phyloP scores from a whole-genome alignment of 2,329 filamentous ascomycete species.

The Scortechinia acanthostroma region DNA sequence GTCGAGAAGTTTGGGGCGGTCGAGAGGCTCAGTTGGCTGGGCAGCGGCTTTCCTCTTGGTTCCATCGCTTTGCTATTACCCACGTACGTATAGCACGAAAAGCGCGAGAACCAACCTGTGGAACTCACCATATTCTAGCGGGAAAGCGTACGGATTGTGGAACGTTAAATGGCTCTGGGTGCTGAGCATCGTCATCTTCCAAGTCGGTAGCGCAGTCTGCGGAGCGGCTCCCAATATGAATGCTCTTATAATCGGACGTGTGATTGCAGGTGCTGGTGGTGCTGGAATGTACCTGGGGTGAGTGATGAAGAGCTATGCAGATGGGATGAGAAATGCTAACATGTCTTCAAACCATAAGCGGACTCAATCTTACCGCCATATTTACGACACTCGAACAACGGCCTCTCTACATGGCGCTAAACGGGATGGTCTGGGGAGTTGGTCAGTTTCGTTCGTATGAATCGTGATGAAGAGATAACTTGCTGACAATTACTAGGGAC shows the following conservation, averaged over 20 bases:
- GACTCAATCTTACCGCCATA: no score
- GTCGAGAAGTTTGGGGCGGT: neutral
- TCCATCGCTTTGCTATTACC: slow-evolving; percentile 5
- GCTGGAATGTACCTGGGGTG: slow-evolving; percentile 35
- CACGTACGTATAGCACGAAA: slow-evolving; percentile 5
- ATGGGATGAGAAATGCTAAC: no score
- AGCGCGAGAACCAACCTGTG: no score
- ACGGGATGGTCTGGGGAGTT: neutral
- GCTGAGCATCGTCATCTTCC: slow-evolving; percentile 33
- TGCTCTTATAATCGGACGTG: slow-evolving; percentile 40
- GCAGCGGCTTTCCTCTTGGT: neutral
- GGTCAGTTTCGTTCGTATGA: slow-evolving; percentile 7
- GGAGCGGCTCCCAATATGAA: slow-evolving; percentile 37
- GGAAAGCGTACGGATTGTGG: slow-evolving; percentile 37
- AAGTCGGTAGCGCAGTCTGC: slow-evolving; percentile 40
- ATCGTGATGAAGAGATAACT: slow-evolving; percentile 5
- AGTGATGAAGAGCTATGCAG: no score
- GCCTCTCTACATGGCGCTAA: neutral
- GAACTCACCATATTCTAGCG: no score
- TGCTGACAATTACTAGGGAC: no score
- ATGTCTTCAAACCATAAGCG: no score
- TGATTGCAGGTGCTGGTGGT: slow-evolving; percentile 36
- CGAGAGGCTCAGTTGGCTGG: neutral
- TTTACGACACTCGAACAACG: slow-evolving; percentile 10
- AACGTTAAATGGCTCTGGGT: slow-evolving; percentile 35